Conservation (phyloP, 768 basidiomycete species). For the Lactarius tabidus region DNA sequence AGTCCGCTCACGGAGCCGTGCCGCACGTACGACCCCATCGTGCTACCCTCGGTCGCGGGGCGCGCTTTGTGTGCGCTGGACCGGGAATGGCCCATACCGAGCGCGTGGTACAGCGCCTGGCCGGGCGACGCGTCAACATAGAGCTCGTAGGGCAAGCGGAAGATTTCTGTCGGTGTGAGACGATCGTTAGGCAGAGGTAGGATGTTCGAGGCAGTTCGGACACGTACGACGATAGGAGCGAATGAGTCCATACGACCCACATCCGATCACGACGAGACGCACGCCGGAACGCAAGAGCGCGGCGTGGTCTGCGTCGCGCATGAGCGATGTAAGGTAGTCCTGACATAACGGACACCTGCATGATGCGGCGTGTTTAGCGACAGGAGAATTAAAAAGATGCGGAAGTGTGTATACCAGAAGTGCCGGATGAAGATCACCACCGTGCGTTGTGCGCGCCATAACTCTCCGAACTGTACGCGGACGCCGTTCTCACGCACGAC, state of each 20-base stretch:
- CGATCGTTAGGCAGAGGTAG: background rate
- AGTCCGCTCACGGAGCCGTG: conserved; percentile 65
- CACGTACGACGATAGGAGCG: conserved; percentile 62
- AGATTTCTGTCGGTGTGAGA: conserved; percentile 46
- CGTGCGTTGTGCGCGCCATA: conserved; percentile 55
- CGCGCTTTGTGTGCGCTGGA: conserved; percentile 38
- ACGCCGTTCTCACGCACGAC: conserved; percentile 68
- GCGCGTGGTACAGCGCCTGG: conserved; percentile 58
- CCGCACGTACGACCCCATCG: conserved; percentile 53
- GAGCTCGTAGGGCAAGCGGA: conserved; percentile 64
- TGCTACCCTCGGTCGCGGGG: conserved; percentile 10
- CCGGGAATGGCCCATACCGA: conserved; percentile 66
- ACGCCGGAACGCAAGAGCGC: conserved; percentile 47
- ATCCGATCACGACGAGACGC: conserved; percentile 69
- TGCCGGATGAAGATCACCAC: conserved; percentile 85
- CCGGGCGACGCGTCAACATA: conserved; percentile 70
- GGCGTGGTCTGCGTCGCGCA: conserved; percentile 44
- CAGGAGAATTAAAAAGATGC: background rate
- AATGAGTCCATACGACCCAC: conserved; percentile 74
- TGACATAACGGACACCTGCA: conserved; percentile 74
- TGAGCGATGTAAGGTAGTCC: conserved; percentile 77
- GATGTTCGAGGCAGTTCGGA: background rate
- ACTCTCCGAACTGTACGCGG: conserved; percentile 60
- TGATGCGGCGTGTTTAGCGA: conserved; percentile 4
- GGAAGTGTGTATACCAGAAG: conserved; percentile 53